phyloP scores from a whole-genome alignment of 179 eudicot species.

The Silene noctiflora region DNA sequence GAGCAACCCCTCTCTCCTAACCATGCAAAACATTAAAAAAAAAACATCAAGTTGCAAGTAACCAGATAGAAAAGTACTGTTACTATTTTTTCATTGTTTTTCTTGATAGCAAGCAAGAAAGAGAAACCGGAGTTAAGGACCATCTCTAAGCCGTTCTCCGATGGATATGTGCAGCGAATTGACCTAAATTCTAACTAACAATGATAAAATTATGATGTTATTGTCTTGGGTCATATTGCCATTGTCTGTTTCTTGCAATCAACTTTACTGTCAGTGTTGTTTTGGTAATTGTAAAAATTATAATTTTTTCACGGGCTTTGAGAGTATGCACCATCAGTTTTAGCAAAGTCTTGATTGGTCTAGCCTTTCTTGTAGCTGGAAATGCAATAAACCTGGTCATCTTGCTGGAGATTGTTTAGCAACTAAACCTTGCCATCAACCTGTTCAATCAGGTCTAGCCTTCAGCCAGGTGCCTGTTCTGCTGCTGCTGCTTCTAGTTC shows the following conservation, averaged over 20 bases:
- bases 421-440: constrained; percentile 32
- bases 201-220: neutral
- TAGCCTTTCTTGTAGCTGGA: constrained; percentile 50
- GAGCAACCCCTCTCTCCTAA: no score
- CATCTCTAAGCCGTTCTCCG: no score
- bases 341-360: constrained; percentile 9
- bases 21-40: neutral
- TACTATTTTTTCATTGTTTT: neutral
- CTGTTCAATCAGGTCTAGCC: constrained; percentile 24
- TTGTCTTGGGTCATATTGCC: neutral
- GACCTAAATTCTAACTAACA: neutral
- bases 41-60: neutral
- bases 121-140: no score
- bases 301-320: neutral
- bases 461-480: constrained; percentile 38
- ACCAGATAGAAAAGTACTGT: neutral
- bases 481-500: constrained; percentile 6
- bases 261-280: neutral
- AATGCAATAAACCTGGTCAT: constrained; percentile 84
- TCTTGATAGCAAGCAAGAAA: no score
- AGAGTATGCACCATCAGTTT: neutral
- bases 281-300: neutral
- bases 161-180: neutral
- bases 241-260: neutral
- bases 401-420: constrained; percentile 75